Evolutionary conservation across 2,329 filamentous ascomycete genomes (phyloP), one percentile per base, ranked within the genome.

Genomic region (Calycina herbarum): DNA sequence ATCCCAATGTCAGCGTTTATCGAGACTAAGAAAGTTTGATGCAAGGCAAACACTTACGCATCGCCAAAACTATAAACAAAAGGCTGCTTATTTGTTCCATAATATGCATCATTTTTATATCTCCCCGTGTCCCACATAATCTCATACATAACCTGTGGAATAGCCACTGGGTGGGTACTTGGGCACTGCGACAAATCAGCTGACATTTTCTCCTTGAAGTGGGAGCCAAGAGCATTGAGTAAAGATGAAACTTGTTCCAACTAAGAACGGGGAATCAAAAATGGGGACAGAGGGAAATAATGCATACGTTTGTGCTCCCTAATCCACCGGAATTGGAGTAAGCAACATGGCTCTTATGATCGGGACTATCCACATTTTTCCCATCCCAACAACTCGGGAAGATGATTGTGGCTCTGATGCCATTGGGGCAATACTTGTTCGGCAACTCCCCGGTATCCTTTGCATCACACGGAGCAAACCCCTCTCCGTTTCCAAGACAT

Each of bases 371-470:
- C 17, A 70, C 64, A 15, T 69, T 69, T 17, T 60, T 59, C 31
- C 67, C 68, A 57, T 70, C 68, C 70, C 67, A 72, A 51, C 70
- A 72, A 11, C 66, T 69, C 1, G 85, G 85, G 75, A 88, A 87
- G 72, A 81, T 82, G 29, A 86, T 77, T 69, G 86, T 82, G 8
- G 82, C 78, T 51, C 84, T 81, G 29, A 82, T 77, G 56, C 85
- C 80, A 24, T 79, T 75, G 13, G 79, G 78, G 73, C 86, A 88
- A 64, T 82, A 82, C 66, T 80, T 79, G 67, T 80, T 79, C 1
- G 86, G 86, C 45, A 90, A 80, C 10, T 78, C 77, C 17, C 77
- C 77, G 2, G 79, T 82, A 64, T 87, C 82, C 8, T 42, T 58
- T 13, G 64, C 62, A 48, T 54, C 33, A 38, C 67, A 68, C 38